A percentile compares a stretch with the other conserved stretches of the same genome.
phyloP scores from a whole-genome alignment of 2,329 filamentous ascomycete genomes.

The Hypoxylon rubiginosum region DNA sequence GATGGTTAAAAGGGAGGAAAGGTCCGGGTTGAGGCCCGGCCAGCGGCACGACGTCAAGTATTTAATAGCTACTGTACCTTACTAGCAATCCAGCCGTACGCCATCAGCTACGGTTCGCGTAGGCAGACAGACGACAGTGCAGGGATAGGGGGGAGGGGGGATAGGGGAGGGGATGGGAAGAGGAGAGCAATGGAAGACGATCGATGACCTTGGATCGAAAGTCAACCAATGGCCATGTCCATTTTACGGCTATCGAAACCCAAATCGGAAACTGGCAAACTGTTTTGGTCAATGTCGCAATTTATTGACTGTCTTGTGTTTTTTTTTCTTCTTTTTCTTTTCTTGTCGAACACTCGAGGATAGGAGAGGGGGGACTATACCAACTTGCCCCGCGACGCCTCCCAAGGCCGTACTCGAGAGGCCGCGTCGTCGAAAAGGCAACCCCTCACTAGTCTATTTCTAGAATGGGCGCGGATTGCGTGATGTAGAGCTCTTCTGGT shows the following conservation, averaged over 20 bases:
- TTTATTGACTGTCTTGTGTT: slow-evolving; percentile 37
- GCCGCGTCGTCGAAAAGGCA: slow-evolving; percentile 25
- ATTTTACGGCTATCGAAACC: slow-evolving; percentile 24
- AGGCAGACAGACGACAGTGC: too few species aligned
- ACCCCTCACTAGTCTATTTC: slow-evolving; percentile 50
- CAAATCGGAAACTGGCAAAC: slow-evolving; percentile 24
- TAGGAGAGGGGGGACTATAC: slow-evolving; percentile 2
- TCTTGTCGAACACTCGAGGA: background rate
- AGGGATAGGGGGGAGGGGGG: background rate
- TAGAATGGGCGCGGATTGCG: slow-evolving; percentile 50
- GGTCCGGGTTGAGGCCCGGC: slow-evolving; percentile 6
- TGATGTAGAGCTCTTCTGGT: slow-evolving; percentile 50
- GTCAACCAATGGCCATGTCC: slow-evolving; percentile 24
- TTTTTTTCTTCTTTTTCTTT: slow-evolving; percentile 12
- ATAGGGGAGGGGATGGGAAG: background rate
- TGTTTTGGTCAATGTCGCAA: slow-evolving; percentile 39
- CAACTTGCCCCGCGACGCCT: slow-evolving; percentile 32
- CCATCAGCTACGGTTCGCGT: background rate
- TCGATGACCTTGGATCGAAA: slow-evolving; percentile 17
- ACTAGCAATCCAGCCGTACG: background rate
- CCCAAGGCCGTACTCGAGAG: slow-evolving; percentile 1
- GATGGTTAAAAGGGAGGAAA: slow-evolving; percentile 1
- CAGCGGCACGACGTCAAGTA: slow-evolving; percentile 28
- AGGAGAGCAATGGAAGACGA: slow-evolving; percentile 21
- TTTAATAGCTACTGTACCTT: slow-evolving; percentile 23